These are phyloP conservation scores for Leccinum boreale DNA, from an alignment of 768 basidiomycete genomes.

Conservation along the genomic window DNA sequence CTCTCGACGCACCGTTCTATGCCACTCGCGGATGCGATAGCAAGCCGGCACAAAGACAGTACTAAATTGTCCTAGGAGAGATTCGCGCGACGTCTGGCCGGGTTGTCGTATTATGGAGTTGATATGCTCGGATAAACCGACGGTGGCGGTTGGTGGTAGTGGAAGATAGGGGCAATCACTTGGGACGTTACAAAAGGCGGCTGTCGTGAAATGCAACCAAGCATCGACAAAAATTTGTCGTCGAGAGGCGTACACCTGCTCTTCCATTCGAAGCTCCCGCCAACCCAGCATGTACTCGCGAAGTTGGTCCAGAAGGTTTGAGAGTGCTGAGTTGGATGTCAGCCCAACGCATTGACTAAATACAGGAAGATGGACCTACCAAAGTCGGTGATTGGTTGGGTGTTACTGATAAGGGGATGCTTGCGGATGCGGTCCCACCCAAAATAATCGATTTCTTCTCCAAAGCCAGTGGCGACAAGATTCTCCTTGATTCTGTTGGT, in stretches of 20 bases:
- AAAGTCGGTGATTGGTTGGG: conserved; percentile 22
- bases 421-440: conserved; percentile 31
- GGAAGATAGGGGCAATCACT: conserved; percentile 19
- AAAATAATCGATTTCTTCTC: conserved; percentile 28
- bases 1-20: conserved; percentile 22
- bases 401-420: conserved; percentile 26
- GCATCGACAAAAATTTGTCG: conserved; percentile 25
- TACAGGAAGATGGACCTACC: conserved; percentile 8
- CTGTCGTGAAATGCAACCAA: conserved; percentile 23
- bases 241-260: conserved; percentile 26
- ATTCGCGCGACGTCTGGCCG: conserved; percentile 1
- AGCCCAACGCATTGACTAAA: not conserved
- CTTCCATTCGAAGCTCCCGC: conserved; percentile 30
- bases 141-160: conserved; percentile 25
- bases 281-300: conserved; percentile 27
- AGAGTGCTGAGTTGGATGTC: conserved; percentile 15
- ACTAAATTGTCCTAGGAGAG: conserved; percentile 16
- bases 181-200: conserved; percentile 12
- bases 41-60: conserved; percentile 14
- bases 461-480: conserved; percentile 20
- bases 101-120: conserved; percentile 26
- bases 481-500: conserved; percentile 17
- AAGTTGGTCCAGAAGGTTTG: conserved; percentile 19
- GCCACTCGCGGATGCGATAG: conserved; percentile 25
- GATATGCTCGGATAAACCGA: conserved; percentile 22